Evolutionary conservation across 2,329 filamentous ascomycete genomes (phyloP).

Genomic region (Colletotrichum sp.): DNA sequence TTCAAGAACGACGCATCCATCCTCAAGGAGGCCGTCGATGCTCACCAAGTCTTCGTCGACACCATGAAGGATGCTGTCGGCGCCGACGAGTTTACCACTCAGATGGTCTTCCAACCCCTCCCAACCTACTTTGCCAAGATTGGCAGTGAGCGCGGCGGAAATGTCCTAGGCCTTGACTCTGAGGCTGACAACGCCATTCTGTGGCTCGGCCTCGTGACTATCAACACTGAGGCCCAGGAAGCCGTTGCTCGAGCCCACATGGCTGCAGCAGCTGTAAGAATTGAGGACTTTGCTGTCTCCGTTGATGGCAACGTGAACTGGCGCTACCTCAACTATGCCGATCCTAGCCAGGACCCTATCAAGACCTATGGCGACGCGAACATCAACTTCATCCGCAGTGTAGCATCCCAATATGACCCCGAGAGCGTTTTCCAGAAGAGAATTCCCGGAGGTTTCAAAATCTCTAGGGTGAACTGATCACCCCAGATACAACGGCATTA

Average conservation of each 20-base stretch:
- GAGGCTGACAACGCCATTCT: background rate
- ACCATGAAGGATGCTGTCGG: constrained; percentile 20
- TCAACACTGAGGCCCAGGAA: background rate
- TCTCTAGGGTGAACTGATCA: background rate
- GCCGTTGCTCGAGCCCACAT: background rate
- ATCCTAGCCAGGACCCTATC: constrained; percentile 38
- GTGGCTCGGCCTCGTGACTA: background rate
- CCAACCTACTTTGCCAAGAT: constrained; percentile 33
- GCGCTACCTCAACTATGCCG: constrained; percentile 51
- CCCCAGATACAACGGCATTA: rapidly evolving
- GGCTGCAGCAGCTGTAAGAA: background rate
- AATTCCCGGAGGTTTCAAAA: constrained; percentile 24
- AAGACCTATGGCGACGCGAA: constrained; percentile 39
- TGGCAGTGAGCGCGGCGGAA: constrained; percentile 40
- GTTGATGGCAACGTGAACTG: constrained; percentile 35
- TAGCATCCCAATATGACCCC: constrained; percentile 36
- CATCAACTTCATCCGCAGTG: constrained; percentile 29
- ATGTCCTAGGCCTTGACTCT: constrained; percentile 41
- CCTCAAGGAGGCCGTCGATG: constrained; percentile 29
- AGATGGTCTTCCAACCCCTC: constrained; percentile 42
- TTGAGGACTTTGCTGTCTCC: constrained; percentile 9
- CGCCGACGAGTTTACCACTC: constrained; percentile 21
- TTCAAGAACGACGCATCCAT: constrained; percentile 19
- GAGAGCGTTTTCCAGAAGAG: constrained; percentile 34
- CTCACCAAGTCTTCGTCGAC: constrained; percentile 26